These are phyloP conservation scores for Phlyctochytrium bullatum DNA, from an alignment of 192 early-diverging fungal genomes.

Conservation along the genomic window DNA sequence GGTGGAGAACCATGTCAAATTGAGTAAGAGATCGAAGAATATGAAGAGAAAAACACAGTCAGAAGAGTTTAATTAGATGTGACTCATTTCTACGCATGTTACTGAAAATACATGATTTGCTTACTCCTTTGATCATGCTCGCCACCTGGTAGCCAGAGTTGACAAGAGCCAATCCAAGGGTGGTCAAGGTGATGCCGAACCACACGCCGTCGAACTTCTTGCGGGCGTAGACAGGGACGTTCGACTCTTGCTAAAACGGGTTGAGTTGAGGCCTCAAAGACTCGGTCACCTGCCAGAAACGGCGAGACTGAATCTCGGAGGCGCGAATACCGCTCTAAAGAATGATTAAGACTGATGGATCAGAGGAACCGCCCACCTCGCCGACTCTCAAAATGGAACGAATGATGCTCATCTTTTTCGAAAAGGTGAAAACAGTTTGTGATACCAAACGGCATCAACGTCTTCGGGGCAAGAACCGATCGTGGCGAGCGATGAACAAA, in stretches of 20 bases:
- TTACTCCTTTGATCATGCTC: constrained; percentile 3
- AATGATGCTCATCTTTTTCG: neutral
- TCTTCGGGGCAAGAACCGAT: too few relatives aligned
- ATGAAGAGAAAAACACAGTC: too few relatives aligned
- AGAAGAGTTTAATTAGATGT: too few relatives aligned
- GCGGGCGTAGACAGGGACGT: constrained; percentile 3
- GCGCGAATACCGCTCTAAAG: neutral
- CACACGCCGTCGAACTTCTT: neutral
- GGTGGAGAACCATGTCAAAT: too few relatives aligned
- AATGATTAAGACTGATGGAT: neutral
- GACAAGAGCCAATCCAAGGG: neutral
- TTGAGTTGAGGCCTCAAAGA: too few relatives aligned
- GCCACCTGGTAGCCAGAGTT: neutral
- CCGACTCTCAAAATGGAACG: neutral
- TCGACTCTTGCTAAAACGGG: neutral
- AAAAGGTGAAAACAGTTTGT: too few relatives aligned
- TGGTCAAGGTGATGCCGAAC: constrained; percentile 1
- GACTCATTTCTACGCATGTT: too few relatives aligned
- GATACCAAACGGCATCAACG: too few relatives aligned
- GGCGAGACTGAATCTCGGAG: neutral
- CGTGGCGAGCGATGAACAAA: neutral
- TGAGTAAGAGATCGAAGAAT: too few relatives aligned
- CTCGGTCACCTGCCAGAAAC: neutral
- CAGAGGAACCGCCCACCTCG: neutral
- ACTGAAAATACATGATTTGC: too few relatives aligned